Conservation (phyloP, 1,139 yeast genomes). For the Starmera stellimalicola region DNA sequence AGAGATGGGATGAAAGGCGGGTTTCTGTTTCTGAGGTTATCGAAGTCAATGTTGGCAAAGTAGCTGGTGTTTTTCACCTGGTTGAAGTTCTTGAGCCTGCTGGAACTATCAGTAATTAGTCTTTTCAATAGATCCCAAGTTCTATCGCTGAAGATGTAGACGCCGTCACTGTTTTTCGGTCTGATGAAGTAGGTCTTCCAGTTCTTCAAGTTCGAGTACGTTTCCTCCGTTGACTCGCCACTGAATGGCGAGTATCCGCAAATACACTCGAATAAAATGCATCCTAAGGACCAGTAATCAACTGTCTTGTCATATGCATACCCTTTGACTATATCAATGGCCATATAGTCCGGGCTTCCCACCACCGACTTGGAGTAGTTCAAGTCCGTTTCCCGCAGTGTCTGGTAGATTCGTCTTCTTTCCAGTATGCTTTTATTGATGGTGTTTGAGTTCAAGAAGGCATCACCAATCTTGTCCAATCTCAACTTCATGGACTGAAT, state of each 20-base stretch:
- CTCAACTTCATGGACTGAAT: conserved; percentile 88
- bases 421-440: conserved; percentile 75
- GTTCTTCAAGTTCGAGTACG: conserved; percentile 85
- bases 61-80: conserved; percentile 76
- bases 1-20: conserved; percentile 97
- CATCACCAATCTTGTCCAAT: conserved; percentile 70
- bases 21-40: conserved; percentile 49
- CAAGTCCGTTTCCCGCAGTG: conserved; percentile 53
- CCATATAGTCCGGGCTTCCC: conserved; percentile 99
- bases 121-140: conserved; percentile 86
- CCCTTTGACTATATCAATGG: conserved; percentile 84
- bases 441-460: conserved; percentile 45
- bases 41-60: conserved; percentile 80
- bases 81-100: conserved; percentile 66
- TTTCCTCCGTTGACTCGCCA: conserved; percentile 89
- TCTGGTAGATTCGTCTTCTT: conserved; percentile 77
- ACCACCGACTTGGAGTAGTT: conserved; percentile 92
- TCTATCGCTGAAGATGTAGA: conserved; percentile 88
- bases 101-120: conserved; percentile 70
- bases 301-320: conserved; percentile 90
- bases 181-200: conserved; percentile 86
- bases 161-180: conserved; percentile 88
- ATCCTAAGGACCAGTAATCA: conserved; percentile 98
- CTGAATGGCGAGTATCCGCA: conserved; percentile 97
- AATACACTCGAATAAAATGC: conserved; percentile 85